phyloP scores from a whole-genome alignment of 495 filamentous ascomycete genomes.

The Eremomyces bilateralis region DNA sequence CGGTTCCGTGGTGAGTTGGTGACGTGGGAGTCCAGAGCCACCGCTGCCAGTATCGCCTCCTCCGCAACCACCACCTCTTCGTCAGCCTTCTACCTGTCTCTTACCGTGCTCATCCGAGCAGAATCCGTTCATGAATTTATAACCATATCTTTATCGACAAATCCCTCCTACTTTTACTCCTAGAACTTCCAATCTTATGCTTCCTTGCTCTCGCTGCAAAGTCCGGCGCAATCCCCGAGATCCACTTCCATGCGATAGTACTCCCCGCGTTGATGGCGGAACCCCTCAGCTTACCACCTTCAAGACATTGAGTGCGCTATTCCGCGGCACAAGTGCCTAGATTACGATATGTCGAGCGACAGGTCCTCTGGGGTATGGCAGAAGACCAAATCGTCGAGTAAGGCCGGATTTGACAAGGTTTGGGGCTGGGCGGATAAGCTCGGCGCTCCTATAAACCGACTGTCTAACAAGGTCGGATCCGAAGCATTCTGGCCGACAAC shows the following conservation, averaged over 20 bases:
- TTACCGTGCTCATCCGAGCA: too few relatives aligned
- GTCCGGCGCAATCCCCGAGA: background rate
- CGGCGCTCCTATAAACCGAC: constrained; percentile 44
- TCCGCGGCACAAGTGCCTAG: too few relatives aligned
- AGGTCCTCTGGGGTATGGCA: constrained; percentile 12
- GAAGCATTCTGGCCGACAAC: constrained; percentile 70
- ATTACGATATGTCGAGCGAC: constrained; percentile 8
- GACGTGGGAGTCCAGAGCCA: too few relatives aligned
- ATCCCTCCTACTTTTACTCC: background rate
- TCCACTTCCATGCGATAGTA: background rate
- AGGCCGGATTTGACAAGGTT: constrained; percentile 26
- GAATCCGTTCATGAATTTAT: too few relatives aligned
- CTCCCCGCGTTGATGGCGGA: background rate
- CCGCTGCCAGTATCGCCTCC: too few relatives aligned
- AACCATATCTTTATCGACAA: too few relatives aligned
- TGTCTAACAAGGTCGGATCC: constrained; percentile 49
- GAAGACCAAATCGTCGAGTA: constrained; percentile 22
- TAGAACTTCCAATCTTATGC: background rate
- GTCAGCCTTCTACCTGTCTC: too few relatives aligned
- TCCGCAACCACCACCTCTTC: too few relatives aligned
- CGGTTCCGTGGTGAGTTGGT: too few relatives aligned
- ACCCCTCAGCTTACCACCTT: background rate
- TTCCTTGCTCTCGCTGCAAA: background rate
- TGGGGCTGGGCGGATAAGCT: constrained; percentile 26
- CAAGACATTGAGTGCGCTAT: too few relatives aligned